phyloP scores from a whole-genome alignment of 2,329 filamentous ascomycete species.

The Chalara sp. region DNA sequence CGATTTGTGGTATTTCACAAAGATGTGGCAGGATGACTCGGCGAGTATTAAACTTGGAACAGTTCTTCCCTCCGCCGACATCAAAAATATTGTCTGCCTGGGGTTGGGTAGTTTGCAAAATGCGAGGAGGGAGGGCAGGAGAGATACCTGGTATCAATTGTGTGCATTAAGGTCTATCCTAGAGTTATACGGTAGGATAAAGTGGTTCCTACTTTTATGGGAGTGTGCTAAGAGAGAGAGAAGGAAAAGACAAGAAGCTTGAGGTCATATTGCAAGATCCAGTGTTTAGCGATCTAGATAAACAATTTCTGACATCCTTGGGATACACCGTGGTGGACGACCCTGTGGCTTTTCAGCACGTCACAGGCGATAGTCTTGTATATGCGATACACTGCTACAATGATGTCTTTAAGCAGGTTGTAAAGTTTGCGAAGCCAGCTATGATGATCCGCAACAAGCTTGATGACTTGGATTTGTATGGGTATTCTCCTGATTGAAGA shows the following conservation, averaged over 20 bases:
- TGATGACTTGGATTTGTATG: conserved; percentile 16
- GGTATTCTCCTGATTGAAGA: too few relatives aligned
- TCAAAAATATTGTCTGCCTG: conserved; percentile 22
- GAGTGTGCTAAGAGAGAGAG: not conserved
- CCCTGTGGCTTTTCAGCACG: conserved; percentile 21
- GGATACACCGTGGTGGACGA: conserved; percentile 21
- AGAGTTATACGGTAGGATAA: conserved; percentile 12
- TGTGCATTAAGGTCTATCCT: conserved; percentile 23
- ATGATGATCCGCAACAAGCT: conserved; percentile 25
- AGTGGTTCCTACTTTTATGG: not conserved
- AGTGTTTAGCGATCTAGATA: conserved; percentile 24
- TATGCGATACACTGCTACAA: conserved; percentile 30
- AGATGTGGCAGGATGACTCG: conserved; percentile 20
- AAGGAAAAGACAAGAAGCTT: not conserved
- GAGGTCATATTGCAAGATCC: conserved; percentile 24
- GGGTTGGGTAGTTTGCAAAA: conserved; percentile 27
- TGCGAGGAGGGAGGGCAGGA: conserved; percentile 22
- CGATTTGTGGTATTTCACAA: conserved; percentile 20
- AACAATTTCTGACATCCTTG: conserved; percentile 20
- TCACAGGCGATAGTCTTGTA: conserved; percentile 21
- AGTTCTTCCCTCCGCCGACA: not conserved
- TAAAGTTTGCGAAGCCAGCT: conserved; percentile 15
- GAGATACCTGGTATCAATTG: conserved; percentile 23
- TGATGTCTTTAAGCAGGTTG: conserved; percentile 21
- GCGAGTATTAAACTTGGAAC: conserved; percentile 13